Evolutionary conservation across 306 rosid species (phyloP).

Genomic region (Heteromeles arbutifolia): DNA sequence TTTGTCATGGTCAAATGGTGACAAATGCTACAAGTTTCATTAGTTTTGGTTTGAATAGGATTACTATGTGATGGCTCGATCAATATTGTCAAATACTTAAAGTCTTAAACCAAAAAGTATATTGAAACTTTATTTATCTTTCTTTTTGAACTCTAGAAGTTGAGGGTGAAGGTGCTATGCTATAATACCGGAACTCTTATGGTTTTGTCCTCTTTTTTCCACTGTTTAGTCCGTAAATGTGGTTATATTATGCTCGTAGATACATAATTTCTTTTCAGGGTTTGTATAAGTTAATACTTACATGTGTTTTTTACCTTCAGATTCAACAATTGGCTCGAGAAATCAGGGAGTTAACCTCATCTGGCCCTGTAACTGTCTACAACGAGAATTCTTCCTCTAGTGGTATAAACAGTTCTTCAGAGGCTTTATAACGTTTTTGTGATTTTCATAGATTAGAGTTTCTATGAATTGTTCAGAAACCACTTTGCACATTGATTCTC

Average conservation of each 20-base stretch:
- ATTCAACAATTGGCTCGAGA: conserved; percentile 68
- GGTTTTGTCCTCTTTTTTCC: neutral
- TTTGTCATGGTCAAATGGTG: neutral
- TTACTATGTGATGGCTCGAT: neutral
- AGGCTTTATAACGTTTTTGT: neutral
- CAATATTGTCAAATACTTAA: neutral
- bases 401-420: conserved; percentile 34
- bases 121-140: neutral
- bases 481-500: neutral
- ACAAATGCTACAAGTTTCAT: neutral
- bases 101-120: neutral
- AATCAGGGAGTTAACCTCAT: conserved; percentile 59
- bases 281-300: neutral
- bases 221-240: neutral
- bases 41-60: neutral
- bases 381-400: conserved; percentile 44
- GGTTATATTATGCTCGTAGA: neutral
- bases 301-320: conserved; percentile 32
- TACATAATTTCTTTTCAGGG: neutral
- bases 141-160: neutral
- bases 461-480: neutral
- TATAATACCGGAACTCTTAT: neutral
- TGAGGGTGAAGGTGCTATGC: neutral
- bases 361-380: conserved; percentile 58
- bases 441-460: neutral